Percentiles rank a stretch among this genome's conserved stretches.
These are phyloP conservation scores for Hanseniaspora hatyaiensis DNA, from an alignment of 805 yeast species.

Conservation along the genomic window DNA sequence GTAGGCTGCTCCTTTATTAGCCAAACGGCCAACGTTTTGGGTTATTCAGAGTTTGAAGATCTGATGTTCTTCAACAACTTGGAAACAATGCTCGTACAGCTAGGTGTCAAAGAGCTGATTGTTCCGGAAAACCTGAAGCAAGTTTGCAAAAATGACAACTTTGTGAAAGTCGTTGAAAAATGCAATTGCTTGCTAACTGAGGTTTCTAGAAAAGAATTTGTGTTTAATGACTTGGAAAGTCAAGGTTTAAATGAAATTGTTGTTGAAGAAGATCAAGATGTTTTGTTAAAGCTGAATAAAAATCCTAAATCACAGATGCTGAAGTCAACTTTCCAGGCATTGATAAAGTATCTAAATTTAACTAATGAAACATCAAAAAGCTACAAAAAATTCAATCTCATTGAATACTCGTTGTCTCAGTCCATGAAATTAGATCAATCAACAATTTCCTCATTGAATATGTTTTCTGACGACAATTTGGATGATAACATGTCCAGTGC, in stretches of 20 bases:
- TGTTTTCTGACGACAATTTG: conserved; percentile 46
- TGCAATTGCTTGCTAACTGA: conserved; percentile 65
- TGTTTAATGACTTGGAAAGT: conserved; percentile 51
- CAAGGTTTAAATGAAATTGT: conserved; percentile 67
- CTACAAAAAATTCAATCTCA: conserved; percentile 44
- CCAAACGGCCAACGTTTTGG: conserved; percentile 55
- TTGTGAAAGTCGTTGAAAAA: conserved; percentile 60
- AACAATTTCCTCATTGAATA: conserved; percentile 75
- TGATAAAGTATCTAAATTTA: conserved; percentile 53
- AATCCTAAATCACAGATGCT: conserved; percentile 14
- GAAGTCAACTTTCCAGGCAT: conserved; percentile 32
- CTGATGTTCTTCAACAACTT: conserved; percentile 68
- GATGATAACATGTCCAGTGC: conserved; percentile 26
- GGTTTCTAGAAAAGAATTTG: conserved; percentile 46
- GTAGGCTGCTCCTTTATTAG: conserved; percentile 77
- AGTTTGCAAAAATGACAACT: conserved; percentile 42
- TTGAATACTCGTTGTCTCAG: conserved; percentile 59
- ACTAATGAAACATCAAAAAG: conserved; percentile 29
- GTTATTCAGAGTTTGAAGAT: conserved; percentile 72
- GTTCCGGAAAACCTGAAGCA: conserved; percentile 35
- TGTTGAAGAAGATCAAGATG: conserved; percentile 32
- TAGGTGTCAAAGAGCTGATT: conserved; percentile 78
- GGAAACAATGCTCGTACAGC: conserved; percentile 75
- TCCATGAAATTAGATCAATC: conserved; percentile 86
- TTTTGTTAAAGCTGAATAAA: conserved; percentile 11